Evolutionary conservation across 768 basidiomycete species (phyloP), one percentile per base, ranked within the genome.

Genomic region (Pilatotrama ljubarskyi): DNA sequence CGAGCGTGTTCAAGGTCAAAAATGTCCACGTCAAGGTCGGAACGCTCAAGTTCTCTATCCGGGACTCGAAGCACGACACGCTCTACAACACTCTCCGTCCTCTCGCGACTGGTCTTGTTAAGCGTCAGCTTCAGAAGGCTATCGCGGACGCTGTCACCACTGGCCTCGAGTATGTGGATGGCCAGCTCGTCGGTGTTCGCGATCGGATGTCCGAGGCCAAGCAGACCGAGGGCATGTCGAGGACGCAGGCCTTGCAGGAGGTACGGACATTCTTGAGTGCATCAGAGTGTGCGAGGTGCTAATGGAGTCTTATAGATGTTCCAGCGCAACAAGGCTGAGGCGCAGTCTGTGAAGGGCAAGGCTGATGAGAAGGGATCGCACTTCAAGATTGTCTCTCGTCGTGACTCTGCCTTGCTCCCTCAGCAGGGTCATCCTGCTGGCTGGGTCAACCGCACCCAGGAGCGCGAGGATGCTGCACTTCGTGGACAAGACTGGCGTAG

Each of bases 41-140:
- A 67, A 80, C 86, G 15, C 83, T 98, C 67, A 94, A 90, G 75
- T 96, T 95, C 76, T 83, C 86, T 24, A 92, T 99, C 66, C 85
- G 93, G 5, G 95, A 98, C 64, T 84, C 88, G 62, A 95, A 95
- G 75, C 94, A 97, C 75, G 90, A 94, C 68, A 74, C 90, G 24
- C 72, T 95, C 63, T 96, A 95, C 81, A 93, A 90, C 79, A 88
- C 91, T 0, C 65, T 97, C 38, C 84, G 83, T 53, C 88, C 90
- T 3, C 80, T 94, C 40, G 91, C 91, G 13, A 93, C 86, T 1
- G 84, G 83, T 6, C 76, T 97, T 38, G 86, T 99, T 67, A 95
- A 95, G 82, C 83, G 79, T 65, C 88, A 85, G 65, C 79, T 89
- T 67, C 77, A 82, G 70, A 82, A 78, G 67, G 88, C 82, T 0